Percentiles rank a stretch among this genome's conserved stretches.
Evolutionary conservation across 192 early-diverging fungal species (phyloP).

Genomic region (Phlyctochytrium bullatum): DNA sequence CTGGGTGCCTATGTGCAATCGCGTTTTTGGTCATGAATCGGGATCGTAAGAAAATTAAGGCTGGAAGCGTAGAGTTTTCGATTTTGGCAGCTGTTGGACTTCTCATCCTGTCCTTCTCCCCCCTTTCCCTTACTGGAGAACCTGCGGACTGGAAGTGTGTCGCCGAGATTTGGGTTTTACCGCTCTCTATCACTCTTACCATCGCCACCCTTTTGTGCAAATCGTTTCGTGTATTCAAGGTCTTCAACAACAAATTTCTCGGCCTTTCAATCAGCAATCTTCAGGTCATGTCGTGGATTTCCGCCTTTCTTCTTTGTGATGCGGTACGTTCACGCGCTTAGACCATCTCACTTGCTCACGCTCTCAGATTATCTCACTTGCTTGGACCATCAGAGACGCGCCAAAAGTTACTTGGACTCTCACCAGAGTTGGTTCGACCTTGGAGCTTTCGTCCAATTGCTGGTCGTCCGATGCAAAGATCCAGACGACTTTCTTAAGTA

Average conservation of each 20-base stretch:
- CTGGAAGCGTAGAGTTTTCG: background rate
- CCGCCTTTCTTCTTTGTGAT: background rate
- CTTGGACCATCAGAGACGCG: background rate
- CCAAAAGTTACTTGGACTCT: background rate
- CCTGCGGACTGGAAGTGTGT: slow-evolving; percentile 4
- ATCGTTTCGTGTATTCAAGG: slow-evolving; percentile 2
- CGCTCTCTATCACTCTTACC: background rate
- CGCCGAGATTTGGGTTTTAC: slow-evolving; percentile 6
- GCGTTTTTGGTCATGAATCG: too few relatives aligned
- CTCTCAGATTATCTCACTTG: background rate
- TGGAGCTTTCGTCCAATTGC: background rate
- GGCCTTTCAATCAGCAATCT: background rate
- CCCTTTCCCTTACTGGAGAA: background rate
- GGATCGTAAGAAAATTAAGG: too few relatives aligned
- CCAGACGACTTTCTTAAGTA: background rate
- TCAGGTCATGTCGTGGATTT: background rate
- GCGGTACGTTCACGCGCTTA: background rate
- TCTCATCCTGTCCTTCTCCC: background rate
- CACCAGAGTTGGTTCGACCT: background rate
- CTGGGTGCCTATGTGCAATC: too few relatives aligned
- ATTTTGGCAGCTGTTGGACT: background rate
- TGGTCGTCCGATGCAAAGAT: background rate
- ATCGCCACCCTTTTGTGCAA: slow-evolving; percentile 6
- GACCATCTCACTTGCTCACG: background rate
- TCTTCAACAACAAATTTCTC: slow-evolving; percentile 5